phyloP scores from a whole-genome alignment of 306 rosid genomes.

The Lablab purpureus region DNA sequence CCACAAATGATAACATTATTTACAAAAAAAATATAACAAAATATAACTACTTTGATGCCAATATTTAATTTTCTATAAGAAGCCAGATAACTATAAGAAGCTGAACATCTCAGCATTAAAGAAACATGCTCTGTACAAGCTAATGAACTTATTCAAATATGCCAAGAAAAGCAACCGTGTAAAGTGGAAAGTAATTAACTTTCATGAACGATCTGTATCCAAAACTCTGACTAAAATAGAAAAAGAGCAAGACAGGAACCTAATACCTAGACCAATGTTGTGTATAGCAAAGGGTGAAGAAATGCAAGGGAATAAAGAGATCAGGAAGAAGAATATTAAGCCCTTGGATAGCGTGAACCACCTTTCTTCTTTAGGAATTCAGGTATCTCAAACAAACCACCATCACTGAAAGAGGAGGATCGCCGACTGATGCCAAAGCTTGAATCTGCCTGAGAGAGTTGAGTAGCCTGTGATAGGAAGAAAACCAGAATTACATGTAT shows the following conservation, averaged over 20 bases:
- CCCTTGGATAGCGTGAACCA: conserved; percentile 78
- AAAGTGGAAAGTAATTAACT: conserved; percentile 25
- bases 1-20: no score
- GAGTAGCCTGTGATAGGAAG: conserved; percentile 58
- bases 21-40: neutral
- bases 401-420: conserved; percentile 66
- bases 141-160: conserved; percentile 28
- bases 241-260: conserved; percentile 32
- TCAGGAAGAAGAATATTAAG: conserved; percentile 42
- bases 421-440: conserved; percentile 60
- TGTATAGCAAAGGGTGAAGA: conserved; percentile 46
- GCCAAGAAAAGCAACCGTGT: conserved; percentile 36
- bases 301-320: conserved; percentile 19
- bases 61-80: neutral
- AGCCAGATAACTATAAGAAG: conserved; percentile 2
- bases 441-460: conserved; percentile 68
- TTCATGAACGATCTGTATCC: conserved; percentile 39
- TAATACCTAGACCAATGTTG: conserved; percentile 45
- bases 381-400: conserved; percentile 78
- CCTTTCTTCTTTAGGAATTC: conserved; percentile 91
- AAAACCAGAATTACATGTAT: conserved; percentile 10
- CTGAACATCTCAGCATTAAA: conserved; percentile 21
- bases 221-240: conserved; percentile 43
- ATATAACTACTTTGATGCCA: neutral
- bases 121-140: conserved; percentile 42